Evolutionary conservation across 306 rosid genomes (phyloP).

Genomic region (Carpinus viminea): DNA sequence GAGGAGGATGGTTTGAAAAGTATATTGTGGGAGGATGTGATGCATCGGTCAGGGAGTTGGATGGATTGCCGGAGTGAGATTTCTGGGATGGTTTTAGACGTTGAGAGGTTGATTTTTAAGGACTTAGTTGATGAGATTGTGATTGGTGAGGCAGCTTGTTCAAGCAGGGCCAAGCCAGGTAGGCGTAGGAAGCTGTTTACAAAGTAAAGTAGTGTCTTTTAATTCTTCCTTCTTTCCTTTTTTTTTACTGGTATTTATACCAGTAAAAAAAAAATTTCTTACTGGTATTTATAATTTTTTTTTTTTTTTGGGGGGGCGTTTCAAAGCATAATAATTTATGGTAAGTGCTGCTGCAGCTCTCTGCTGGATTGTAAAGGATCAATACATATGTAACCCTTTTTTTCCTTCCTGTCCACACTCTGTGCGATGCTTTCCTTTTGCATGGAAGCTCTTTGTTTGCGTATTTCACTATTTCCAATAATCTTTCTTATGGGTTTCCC

Average conservation of each 20-base stretch:
- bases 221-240: background rate
- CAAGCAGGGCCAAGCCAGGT: constrained; percentile 52
- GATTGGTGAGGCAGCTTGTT: constrained; percentile 62
- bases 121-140: constrained; percentile 75
- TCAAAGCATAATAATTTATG: constrained; percentile 26
- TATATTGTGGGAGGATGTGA: constrained; percentile 60
- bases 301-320: background rate
- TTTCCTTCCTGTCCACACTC: background rate
- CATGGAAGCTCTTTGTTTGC: background rate
- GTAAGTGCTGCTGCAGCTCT: constrained; percentile 31
- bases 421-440: background rate
- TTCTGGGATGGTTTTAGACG: constrained; percentile 64
- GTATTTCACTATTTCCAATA: background rate
- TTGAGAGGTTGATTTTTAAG: constrained; percentile 78
- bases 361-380: constrained; percentile 42
- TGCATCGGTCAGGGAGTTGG: constrained; percentile 58
- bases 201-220: constrained; percentile 51
- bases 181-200: constrained; percentile 65
- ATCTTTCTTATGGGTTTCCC: background rate
- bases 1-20: constrained; percentile 56
- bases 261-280: background rate
- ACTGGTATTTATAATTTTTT: background rate
- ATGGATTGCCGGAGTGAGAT: constrained; percentile 54
- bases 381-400: constrained; percentile 5
- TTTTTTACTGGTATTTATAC: no score